These are phyloP conservation scores for Sporothrix mexicana DNA, from an alignment of 2,329 filamentous ascomycete genomes.

Conservation along the genomic window DNA sequence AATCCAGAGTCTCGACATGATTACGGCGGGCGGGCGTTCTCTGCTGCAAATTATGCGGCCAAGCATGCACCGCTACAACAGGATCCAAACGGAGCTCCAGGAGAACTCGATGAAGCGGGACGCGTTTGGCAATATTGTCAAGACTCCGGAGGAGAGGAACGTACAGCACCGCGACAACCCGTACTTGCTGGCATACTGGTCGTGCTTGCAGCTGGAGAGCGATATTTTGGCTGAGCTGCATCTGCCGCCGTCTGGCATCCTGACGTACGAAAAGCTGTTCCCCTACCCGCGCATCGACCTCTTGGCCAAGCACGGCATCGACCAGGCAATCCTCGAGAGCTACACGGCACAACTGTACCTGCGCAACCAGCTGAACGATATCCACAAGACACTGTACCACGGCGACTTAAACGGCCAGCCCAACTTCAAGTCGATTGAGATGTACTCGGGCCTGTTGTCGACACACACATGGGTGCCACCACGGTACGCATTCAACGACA, in stretches of 20 bases:
- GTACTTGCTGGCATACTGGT: slow-evolving; percentile 84
- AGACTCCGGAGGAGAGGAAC: slow-evolving; percentile 38
- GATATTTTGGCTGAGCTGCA: slow-evolving; percentile 89
- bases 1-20: slow-evolving; percentile 77
- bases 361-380: slow-evolving; percentile 67
- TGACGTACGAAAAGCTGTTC: slow-evolving; percentile 68
- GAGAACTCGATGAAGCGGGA: slow-evolving; percentile 39
- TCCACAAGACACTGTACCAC: slow-evolving; percentile 64
- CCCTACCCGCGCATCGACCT: slow-evolving; percentile 66
- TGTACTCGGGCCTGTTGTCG: slow-evolving; percentile 45
- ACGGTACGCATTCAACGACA: slow-evolving; percentile 59
- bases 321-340: slow-evolving; percentile 59
- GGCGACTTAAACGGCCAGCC: slow-evolving; percentile 19
- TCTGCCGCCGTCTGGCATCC: slow-evolving; percentile 64
- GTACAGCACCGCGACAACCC: slow-evolving; percentile 63
- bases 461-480: slow-evolving; percentile 53
- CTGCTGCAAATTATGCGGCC: slow-evolving; percentile 77
- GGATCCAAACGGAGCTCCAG: slow-evolving; percentile 52
- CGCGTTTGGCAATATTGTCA: background rate
- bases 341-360: slow-evolving; percentile 69
- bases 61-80: slow-evolving; percentile 52
- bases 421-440: slow-evolving; percentile 54
- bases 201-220: slow-evolving; percentile 75
- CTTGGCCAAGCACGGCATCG: slow-evolving; percentile 52
- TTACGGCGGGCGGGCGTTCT: slow-evolving; percentile 61